These are phyloP conservation scores for Penicillium thymicola DNA, from an alignment of 2,329 filamentous ascomycete species.

Conservation along the genomic window DNA sequence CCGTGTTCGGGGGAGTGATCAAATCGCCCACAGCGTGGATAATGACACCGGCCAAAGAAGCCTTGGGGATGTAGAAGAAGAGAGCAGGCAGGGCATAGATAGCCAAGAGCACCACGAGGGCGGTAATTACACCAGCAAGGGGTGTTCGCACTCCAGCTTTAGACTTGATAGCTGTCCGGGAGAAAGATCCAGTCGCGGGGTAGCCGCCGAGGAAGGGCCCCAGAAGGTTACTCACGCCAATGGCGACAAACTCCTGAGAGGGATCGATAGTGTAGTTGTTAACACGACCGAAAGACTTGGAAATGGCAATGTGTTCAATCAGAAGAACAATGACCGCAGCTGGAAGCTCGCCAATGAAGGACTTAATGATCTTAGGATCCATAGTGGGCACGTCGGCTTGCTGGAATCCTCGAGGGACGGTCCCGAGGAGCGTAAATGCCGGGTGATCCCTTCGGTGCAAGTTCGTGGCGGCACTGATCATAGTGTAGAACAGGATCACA, in stretches of 20 bases:
- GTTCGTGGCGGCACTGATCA: slow-evolving; percentile 86
- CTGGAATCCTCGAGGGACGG: slow-evolving; percentile 81
- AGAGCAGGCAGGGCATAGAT: slow-evolving; percentile 84
- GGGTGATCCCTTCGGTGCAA: slow-evolving; percentile 61
- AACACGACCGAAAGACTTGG: slow-evolving; percentile 91
- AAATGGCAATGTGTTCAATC: slow-evolving; percentile 95
- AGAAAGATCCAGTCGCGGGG: slow-evolving; percentile 92
- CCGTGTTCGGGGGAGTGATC: slow-evolving; percentile 82
- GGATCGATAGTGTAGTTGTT: slow-evolving; percentile 97
- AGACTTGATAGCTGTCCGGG: slow-evolving; percentile 92
- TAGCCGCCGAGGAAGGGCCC: slow-evolving; percentile 91
- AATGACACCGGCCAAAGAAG: slow-evolving; percentile 80
- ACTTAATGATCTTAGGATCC: slow-evolving; percentile 61
- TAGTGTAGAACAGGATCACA: slow-evolving; percentile 85
- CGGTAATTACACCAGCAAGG: slow-evolving; percentile 85
- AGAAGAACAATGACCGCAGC: slow-evolving; percentile 89
- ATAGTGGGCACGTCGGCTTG: slow-evolving; percentile 71
- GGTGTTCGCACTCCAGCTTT: slow-evolving; percentile 94
- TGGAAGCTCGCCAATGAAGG: slow-evolving; percentile 71
- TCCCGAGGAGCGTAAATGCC: slow-evolving; percentile 69
- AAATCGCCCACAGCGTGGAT: slow-evolving; percentile 94
- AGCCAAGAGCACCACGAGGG: slow-evolving; percentile 77
- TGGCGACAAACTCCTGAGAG: slow-evolving; percentile 92
- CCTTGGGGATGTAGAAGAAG: slow-evolving; percentile 89
- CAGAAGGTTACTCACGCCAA: slow-evolving; percentile 84